Evolutionary conservation across 2,329 filamentous ascomycete genomes (phyloP), one percentile per base, ranked within the genome.

Genomic region (Aspergillus melleus): DNA sequence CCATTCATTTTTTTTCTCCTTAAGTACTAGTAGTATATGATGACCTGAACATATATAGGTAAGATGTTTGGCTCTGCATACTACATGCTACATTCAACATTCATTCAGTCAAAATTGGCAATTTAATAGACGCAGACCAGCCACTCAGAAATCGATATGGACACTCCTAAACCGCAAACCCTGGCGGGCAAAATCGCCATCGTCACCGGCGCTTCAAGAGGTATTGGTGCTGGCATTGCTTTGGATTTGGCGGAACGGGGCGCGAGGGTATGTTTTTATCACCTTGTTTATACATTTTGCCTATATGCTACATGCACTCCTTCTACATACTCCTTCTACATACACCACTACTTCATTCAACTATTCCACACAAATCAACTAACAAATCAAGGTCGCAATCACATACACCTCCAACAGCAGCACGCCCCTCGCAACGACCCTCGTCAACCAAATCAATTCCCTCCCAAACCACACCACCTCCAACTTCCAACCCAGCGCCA

Each of bases 121-220:
- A 9, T 8, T 4, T 29, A 9, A 29, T 29, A 29, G 26, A 47
- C 44, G 11, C 26, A 51, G 6, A 51, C 26, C 11, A 22, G 4
- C 22, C 22, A 22, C 22, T 22, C 22, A 22, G 22, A 22, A 22
- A 2, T 22, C 3, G 22, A 22, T 4, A 39, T 42, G 36, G 36
- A 12, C 14, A 6, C 36, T 6, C 16, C 36, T 6, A 42, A 42
- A 14, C 36, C 16, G 6, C 54, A 56, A 42, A 51, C 55, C 32
- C n/a, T 57, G 24, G 14, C 6, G 5, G 54, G 54, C 3, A 60
- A 60, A 29, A 42, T 57, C 32, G 58, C 58, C 14, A 57, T 60
- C 2, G 50, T 60, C 2, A 57, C 58, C 10, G 54, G 58, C 30
- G 54, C 39, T 44, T 57, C 58, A 6, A 50, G 58, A 19, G 58